Evolutionary conservation across 441 rosid species (phyloP).

Genomic region (Bruguiera hainesii): DNA sequence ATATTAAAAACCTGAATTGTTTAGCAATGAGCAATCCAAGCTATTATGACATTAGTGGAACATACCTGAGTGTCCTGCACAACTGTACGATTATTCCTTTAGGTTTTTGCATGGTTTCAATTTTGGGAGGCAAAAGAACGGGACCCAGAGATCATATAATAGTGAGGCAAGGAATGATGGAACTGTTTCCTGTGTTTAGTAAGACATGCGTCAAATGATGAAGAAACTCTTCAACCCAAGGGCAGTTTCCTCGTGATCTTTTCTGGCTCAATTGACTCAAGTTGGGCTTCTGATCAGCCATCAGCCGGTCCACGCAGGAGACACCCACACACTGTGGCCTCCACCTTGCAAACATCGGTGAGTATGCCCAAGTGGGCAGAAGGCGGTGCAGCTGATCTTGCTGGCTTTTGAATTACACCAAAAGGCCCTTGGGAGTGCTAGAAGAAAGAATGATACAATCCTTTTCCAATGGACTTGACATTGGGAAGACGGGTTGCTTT

Average conservation of each 20-base stretch:
- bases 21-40: conserved; percentile 4
- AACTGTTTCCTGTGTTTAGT: conserved; percentile 3
- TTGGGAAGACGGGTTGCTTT: neutral
- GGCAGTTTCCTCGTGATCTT: conserved; percentile 16
- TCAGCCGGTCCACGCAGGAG: neutral
- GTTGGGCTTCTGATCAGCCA: conserved; percentile 11
- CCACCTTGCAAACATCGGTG: conserved; percentile 9
- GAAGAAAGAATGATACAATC: neutral
- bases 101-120: neutral
- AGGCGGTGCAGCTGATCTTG: conserved; percentile 4
- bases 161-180: conserved; percentile 13
- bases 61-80: neutral
- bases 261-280: conserved; percentile 30
- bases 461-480: conserved; percentile 13
- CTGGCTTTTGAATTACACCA: conserved; percentile 18
- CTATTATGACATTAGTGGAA: neutral
- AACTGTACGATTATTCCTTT: neutral
- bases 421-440: neutral
- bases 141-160: neutral
- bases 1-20: conserved; percentile 5
- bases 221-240: neutral
- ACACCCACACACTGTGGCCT: conserved; percentile 10
- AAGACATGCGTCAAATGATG: conserved; percentile 29
- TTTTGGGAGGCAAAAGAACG: neutral
- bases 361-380: conserved; percentile 14